A percentile compares a stretch with the other conserved stretches of the same genome.
These are phyloP conservation scores for Elsinoe ampelina DNA, from an alignment of 2,329 filamentous ascomycete species.

Conservation along the genomic window DNA sequence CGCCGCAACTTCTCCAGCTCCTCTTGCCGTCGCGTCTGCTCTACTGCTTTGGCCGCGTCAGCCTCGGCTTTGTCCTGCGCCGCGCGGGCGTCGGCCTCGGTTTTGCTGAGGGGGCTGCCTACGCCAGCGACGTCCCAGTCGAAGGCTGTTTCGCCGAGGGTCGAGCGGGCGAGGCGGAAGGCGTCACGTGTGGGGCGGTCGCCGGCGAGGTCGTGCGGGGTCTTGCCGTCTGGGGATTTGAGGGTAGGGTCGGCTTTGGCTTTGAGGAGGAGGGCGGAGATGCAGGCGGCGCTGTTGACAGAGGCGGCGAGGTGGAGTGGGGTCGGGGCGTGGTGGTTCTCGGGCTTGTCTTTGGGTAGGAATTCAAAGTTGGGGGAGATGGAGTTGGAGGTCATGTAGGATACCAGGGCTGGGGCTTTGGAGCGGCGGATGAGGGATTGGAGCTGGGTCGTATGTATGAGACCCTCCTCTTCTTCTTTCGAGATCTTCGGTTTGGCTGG, in stretches of 20 bases:
- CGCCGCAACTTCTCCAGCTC: conserved; percentile 64
- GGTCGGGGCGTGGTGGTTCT: conserved; percentile 72
- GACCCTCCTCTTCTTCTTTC: conserved; percentile 73
- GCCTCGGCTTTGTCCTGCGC: conserved; percentile 61
- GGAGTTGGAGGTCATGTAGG: conserved; percentile 70
- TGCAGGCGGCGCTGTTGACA: conserved; percentile 67
- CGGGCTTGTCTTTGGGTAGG: conserved; percentile 53
- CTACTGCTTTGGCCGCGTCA: conserved; percentile 54
- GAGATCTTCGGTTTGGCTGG: conserved; percentile 55
- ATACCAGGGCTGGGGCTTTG: conserved; percentile 76
- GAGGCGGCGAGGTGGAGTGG: conserved; percentile 78
- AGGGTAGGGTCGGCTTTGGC: conserved; percentile 64
- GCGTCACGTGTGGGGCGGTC: conserved; percentile 80
- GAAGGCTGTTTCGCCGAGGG: conserved; percentile 68
- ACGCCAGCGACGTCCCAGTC: conserved; percentile 71
- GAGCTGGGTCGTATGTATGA: conserved; percentile 80
- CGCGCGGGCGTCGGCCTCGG: conserved; percentile 60
- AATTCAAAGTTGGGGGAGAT: conserved; percentile 67
- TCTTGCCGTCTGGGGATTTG: conserved; percentile 66
- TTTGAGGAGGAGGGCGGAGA: conserved; percentile 66
- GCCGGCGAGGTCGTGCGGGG: conserved; percentile 76
- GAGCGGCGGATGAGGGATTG: conserved; percentile 81
- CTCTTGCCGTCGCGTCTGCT: conserved; percentile 54
- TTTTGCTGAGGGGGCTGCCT: conserved; percentile 58
- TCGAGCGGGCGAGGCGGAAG: conserved; percentile 76